A percentile compares a stretch with the other conserved stretches of the same genome.
Conservation (phyloP, 345 rosid genomes). For the Eucalyptus tenuipes region DNA sequence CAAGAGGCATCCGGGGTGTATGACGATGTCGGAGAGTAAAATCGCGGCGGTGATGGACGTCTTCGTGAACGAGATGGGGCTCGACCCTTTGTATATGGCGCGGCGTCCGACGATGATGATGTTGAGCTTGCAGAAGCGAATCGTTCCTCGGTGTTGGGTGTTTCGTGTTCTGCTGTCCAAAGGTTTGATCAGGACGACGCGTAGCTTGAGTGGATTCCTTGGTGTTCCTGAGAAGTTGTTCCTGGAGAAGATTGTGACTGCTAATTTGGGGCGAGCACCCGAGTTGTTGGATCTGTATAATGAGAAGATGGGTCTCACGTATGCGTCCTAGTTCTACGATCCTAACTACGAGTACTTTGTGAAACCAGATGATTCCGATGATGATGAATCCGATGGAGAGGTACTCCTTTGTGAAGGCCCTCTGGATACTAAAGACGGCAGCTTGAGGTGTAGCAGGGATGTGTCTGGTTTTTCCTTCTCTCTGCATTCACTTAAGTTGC, state of each 20-base stretch:
- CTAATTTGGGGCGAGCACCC: not conserved
- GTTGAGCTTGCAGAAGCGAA: constrained; percentile 13
- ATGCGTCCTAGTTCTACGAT: not conserved
- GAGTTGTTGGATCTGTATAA: constrained; percentile 4
- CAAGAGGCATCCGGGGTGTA: not conserved
- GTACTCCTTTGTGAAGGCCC: not conserved
- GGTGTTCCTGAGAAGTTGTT: not conserved
- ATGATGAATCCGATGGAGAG: not conserved
- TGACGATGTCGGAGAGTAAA: constrained; percentile 9
- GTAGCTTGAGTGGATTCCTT: not conserved
- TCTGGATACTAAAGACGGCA: not conserved
- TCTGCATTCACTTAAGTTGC: not conserved
- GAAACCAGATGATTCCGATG: not conserved
- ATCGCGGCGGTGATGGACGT: constrained; percentile 2
- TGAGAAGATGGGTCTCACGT: constrained; percentile 10
- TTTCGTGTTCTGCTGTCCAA: not conserved
- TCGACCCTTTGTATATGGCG: not conserved
- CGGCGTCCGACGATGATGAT: not conserved
- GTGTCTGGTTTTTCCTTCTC: not conserved
- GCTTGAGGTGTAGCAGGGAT: not conserved
- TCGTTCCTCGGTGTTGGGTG: constrained; percentile 14
- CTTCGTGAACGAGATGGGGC: constrained; percentile 13
- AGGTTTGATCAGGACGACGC: not conserved
- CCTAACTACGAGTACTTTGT: not conserved
- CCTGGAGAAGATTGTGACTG: not conserved